Percentiles rank a stretch among this genome's conserved stretches.
Evolutionary conservation across 371 early-diverging fungal genomes (phyloP).

Genomic region (Lichtheimia ornata): DNA sequence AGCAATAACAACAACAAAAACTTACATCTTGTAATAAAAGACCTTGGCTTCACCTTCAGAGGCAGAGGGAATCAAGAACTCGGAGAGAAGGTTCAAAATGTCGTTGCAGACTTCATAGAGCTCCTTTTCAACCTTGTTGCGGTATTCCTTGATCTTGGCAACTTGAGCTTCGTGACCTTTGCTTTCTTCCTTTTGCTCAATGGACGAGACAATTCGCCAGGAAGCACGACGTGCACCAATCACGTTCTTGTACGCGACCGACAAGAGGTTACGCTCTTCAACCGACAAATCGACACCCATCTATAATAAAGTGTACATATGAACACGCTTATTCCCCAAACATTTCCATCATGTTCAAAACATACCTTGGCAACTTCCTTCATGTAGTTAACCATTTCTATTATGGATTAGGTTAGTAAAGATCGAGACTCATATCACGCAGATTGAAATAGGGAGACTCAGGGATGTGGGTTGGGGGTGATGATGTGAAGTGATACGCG

Average conservation of each 20-base stretch:
- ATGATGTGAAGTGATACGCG: too few relatives aligned
- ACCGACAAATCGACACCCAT: slow-evolving; percentile 81
- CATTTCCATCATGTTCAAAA: too few relatives aligned
- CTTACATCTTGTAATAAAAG: slow-evolving; percentile 99
- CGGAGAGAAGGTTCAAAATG: slow-evolving; percentile 90
- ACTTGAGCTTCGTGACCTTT: slow-evolving; percentile 88
- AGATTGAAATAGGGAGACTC: slow-evolving; percentile 5
- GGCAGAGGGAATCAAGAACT: slow-evolving; percentile 86
- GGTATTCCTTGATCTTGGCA: slow-evolving; percentile 88
- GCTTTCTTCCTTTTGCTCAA: slow-evolving; percentile 96
- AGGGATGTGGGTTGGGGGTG: slow-evolving; percentile 1
- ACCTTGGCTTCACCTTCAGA: slow-evolving; percentile 94
- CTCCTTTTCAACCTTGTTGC: slow-evolving; percentile 91
- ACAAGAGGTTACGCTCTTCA: slow-evolving; percentile 98
- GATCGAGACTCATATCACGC: background rate
- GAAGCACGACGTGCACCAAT: slow-evolving; percentile 99
- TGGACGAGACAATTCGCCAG: slow-evolving; percentile 99
- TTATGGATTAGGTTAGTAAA: background rate
- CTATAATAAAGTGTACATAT: slow-evolving; percentile 8
- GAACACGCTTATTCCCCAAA: background rate
- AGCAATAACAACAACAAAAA: background rate
- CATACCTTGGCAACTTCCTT: slow-evolving; percentile 75
- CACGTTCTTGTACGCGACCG: slow-evolving; percentile 99
- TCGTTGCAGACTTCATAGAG: slow-evolving; percentile 95
- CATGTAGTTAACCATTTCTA: slow-evolving; percentile 96